These are phyloP conservation scores for Saccharomycopsis fermentans DNA, from an alignment of 805 yeast species.

Conservation along the genomic window DNA sequence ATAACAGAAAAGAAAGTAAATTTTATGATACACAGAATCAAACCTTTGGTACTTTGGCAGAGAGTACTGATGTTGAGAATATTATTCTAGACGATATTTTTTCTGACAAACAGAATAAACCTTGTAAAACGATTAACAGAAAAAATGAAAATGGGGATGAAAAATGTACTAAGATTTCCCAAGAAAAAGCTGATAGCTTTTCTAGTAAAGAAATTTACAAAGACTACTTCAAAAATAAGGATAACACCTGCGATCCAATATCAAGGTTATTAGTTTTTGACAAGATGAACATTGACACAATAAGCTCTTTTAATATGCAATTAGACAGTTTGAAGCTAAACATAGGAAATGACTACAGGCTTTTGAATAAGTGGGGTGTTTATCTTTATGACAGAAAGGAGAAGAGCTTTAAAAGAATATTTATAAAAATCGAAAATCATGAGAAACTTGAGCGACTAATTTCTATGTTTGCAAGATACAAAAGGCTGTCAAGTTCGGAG, in stretches of 20 bases:
- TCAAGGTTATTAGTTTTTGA: neutral
- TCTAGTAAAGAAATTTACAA: neutral
- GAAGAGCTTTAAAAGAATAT: neutral
- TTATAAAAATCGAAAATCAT: neutral
- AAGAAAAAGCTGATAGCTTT: neutral
- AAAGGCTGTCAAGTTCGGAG: neutral
- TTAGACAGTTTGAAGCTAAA: constrained; percentile 5
- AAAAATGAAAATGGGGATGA: neutral
- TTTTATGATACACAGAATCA: neutral
- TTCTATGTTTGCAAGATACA: neutral
- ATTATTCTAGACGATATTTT: neutral
- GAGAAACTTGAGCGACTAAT: constrained; percentile 1
- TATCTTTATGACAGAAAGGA: neutral
- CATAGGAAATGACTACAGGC: constrained; percentile 5
- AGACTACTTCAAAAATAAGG: neutral
- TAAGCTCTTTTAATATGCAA: constrained; percentile 5
- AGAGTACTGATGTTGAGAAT: neutral
- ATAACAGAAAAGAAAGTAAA: neutral
- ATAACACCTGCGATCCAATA: neutral
- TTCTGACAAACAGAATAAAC: neutral
- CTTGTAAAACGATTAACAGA: neutral
- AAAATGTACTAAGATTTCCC: neutral
- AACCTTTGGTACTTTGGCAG: neutral
- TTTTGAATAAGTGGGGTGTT: constrained; percentile 6
- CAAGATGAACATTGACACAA: neutral